A percentile compares a stretch with the other conserved stretches of the same genome.
phyloP scores from a whole-genome alignment of 2,329 filamentous ascomycete genomes.

The Paecilomyces sp. region DNA sequence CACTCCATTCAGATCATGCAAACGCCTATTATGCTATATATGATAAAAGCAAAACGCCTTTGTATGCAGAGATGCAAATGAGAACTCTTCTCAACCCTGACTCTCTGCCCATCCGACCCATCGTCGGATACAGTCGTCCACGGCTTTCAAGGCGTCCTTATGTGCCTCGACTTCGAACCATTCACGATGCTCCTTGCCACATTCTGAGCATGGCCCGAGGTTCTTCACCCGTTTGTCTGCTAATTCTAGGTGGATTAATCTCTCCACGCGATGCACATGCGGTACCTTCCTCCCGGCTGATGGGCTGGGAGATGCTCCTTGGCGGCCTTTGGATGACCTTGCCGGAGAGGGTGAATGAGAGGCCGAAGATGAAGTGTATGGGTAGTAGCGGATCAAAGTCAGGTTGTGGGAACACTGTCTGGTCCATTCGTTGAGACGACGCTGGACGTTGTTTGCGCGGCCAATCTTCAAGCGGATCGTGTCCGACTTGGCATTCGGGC shows the following conservation, averaged over 20 bases:
- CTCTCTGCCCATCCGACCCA: slow-evolving; percentile 81
- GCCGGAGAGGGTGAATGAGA: slow-evolving; percentile 12
- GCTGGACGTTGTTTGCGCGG: slow-evolving; percentile 72
- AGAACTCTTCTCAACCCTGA: slow-evolving; percentile 2
- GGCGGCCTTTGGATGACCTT: slow-evolving; percentile 4
- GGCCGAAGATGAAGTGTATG: slow-evolving; percentile 48
- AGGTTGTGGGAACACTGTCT: slow-evolving; percentile 87
- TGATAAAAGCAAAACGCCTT: background rate
- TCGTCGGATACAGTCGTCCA: slow-evolving; percentile 68
- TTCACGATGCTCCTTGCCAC: slow-evolving; percentile 80
- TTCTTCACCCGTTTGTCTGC: slow-evolving; percentile 49
- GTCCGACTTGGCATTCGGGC: slow-evolving; percentile 34
- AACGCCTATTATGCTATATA: background rate
- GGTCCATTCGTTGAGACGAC: slow-evolving; percentile 86
- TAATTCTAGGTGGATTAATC: slow-evolving; percentile 87
- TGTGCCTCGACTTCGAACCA: slow-evolving; percentile 89
- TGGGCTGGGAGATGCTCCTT: slow-evolving; percentile 3
- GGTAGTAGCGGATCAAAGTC: slow-evolving; percentile 85
- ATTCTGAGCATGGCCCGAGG: slow-evolving; percentile 61
- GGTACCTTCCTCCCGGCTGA: slow-evolving; percentile 60
- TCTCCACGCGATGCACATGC: slow-evolving; percentile 80
- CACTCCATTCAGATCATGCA: background rate
- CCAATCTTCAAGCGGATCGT: slow-evolving; percentile 63
- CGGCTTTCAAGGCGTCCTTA: slow-evolving; percentile 58
- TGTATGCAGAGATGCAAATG: background rate